Evolutionary conservation across 192 early-diverging fungal species (phyloP), one percentile per base, ranked within the genome.

Genomic region (Dimargaris cristalligena): DNA sequence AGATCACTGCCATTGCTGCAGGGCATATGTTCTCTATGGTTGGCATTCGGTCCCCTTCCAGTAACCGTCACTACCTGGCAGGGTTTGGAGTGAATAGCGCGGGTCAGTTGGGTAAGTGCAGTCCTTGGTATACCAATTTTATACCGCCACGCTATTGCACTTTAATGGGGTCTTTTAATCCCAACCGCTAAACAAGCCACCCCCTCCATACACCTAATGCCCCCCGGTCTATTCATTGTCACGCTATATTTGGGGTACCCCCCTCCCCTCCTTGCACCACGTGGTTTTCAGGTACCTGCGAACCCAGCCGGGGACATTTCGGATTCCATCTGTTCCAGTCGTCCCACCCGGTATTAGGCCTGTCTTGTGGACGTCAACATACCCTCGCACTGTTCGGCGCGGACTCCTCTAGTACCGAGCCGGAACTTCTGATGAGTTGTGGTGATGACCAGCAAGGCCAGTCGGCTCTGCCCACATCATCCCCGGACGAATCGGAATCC

Each of bases 1-100:
- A 46, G 44, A 8, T 13, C 34, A 26, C 52, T 29, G 35, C 44
- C 44, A 25, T 54, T 64, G 55, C 55, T n/a, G 55, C 55, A 10
- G 55, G 55, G 2, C 55, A 57, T 26, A 25, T 57, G 14, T 57
- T 57, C 26, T 57, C 55, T 34, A 38, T 57, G 34, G 55, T 57
- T 22, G 33, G 33, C 34, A 23, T 57, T 20, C 20, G 32, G 34
- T 31, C 30, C 33, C 30, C 18, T 16, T 18, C 8, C 4, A 13
- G 55, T 9, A n/a, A 34, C 22, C 34, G 18, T n/a, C 32, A 22
- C 16, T 57, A 38, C 34, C 26, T 57, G 35, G 33, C 35, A 23
- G 55, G 32, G 32, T 38, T 38, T 11, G 55, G 55, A 13, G 23
- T 57, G 6, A 57, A 57, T 34, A 9, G 16, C 14, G 22, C 10